Base-by-base conservation (phyloP, 2,329 filamentous ascomycete genomes). In the Nothopassalora personata region DNA sequence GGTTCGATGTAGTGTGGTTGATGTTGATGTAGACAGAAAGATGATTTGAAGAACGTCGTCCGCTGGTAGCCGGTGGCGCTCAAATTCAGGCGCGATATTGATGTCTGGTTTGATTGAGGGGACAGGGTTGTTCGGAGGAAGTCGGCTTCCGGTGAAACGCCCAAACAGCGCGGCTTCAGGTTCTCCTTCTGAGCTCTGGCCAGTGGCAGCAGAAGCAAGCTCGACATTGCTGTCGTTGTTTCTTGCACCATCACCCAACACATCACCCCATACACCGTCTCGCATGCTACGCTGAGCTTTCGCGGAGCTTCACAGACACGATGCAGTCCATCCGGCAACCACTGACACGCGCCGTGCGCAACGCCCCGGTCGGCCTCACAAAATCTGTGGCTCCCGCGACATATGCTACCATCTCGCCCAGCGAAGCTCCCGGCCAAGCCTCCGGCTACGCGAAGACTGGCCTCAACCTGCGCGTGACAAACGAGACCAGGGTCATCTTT, bases 401-500 rank as follows among this genome's bases (percentile, higher is more conserved):
- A 69, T 96, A 96, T 81, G 87, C 88, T 74, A 87, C 88, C 54
- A 78, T 82, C 66, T 82, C 82, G 63, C 84, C 86, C 67, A 54
- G 45, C 45, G 60, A 66, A 18, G 63, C 64, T 39, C 60, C 64
- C n/a, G 64, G 63, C 36, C 84, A 85, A 28, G 64, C 67, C 9
- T 61, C 65, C 46, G 70, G 70, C 64, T 74, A 75, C 61, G 69
- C 68, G 23, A 67, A 68, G 59, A 75, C 73, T 47, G 70, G 68
- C 63, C 54, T 60, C 50, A 97, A 97, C 83, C 85, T 97, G 72
- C 89, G 91, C 79, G 92, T 97, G 82, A 96, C 91, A 78, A 75
- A 81, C 75, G 87, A 97, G 68, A 99, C 94, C 71, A 95, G 94
- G 81, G 91, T 99, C 68, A 81, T 97, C 72, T 97, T 86, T 82